Evolutionary conservation across 2,329 filamentous ascomycete genomes (phyloP), one percentile per base, ranked within the genome.

Genomic region (Fusarium globosum): DNA sequence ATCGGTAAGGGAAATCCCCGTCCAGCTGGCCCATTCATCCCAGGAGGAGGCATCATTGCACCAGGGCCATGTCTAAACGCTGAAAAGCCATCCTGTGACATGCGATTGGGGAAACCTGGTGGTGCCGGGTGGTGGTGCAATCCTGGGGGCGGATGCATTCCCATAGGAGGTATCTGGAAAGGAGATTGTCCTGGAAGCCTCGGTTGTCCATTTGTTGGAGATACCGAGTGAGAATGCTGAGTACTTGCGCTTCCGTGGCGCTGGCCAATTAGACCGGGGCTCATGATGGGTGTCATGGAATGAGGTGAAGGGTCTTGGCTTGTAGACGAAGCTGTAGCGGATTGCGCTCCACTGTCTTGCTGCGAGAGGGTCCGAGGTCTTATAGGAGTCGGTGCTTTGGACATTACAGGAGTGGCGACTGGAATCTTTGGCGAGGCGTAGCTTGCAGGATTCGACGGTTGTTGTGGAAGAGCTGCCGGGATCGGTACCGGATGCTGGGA

Each of bases 331-430:
- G 84, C 53, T 38, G 61, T 21, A 23, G 43, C 85, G 71, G 92
- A 88, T 79, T 93, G 89, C 3, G 89, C 86, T 79, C 91, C 90
- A 15, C 90, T 90, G 33, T 91, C 92, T 80, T 96, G 94, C 72
- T 97, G 94, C 14, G 94, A 96, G 52, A 90, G 84, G 69, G 95
- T 93, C 62, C 94, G 91, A 42, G 91, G 88, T 71, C 93, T 92
- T 73, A 91, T 92, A 14, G 95, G 94, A 18, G 94, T 95, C 10
- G 94, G 91, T 26, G 92, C 91, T 81, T 97, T 97, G 18, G 95
- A 91, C 52, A 97, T 84, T 33, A 91, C 92, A 13, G 96, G 96
- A 39, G 94, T 96, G 15, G 93, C 93, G 69, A 94, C 87, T 35
- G 92, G 85, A 57, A 96, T 89, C 79, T 94, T 94, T 13, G 96